Evolutionary conservation across 2,329 filamentous ascomycete genomes (phyloP), one percentile per base, ranked within the genome.

Genomic region (Beauveria varroae): DNA sequence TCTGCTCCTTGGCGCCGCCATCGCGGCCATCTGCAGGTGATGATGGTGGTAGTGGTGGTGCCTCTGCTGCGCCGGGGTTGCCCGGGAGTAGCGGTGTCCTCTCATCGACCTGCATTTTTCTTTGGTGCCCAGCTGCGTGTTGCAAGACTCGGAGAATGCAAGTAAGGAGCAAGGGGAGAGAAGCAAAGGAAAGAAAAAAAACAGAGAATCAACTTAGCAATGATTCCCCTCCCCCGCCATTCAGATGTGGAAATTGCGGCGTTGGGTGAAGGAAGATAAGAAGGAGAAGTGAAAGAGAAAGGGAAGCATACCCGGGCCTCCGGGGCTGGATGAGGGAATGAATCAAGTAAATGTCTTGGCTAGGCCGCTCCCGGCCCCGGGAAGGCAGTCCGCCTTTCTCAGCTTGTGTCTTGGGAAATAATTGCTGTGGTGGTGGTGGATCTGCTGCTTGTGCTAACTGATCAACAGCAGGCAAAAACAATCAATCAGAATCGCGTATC

Each of bases 61-160:
- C 40, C 16, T 40, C 24, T 12, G 20, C 22, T 26, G 52, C 24
- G 24, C 47, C 47, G 47, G 43, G 18, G 2, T 10, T 30, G 49
- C 28, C 57, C 24, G 57, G 37, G 30, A 61, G 51, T 2, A 61
- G 58, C 43, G 58, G 58, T 55, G 58, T 55, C 43, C 28, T 55
- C 43, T 61, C 58, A n/a, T 61, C 51, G 37, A 44, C 26, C 18
- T 43, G 18, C 58, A 61, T 60, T 59, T 28, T 41, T 47, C 41
- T 20, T 20, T 43, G 34, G 14, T 16, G 34, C 12, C 34, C 4
- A 6, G 34, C 34, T 37, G 14, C 34, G 34, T 37, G 14, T 16
- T 16, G 34, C 41, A 1, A 43, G 41, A 43, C 41, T 43, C 18
- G 14, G 18, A 16, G 18, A 30, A 43, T 18, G 6, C n/a, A 44